These are phyloP conservation scores for Saprolegnia diclina DNA, from an alignment of 352 stramenopile species.

Conservation along the genomic window DNA sequence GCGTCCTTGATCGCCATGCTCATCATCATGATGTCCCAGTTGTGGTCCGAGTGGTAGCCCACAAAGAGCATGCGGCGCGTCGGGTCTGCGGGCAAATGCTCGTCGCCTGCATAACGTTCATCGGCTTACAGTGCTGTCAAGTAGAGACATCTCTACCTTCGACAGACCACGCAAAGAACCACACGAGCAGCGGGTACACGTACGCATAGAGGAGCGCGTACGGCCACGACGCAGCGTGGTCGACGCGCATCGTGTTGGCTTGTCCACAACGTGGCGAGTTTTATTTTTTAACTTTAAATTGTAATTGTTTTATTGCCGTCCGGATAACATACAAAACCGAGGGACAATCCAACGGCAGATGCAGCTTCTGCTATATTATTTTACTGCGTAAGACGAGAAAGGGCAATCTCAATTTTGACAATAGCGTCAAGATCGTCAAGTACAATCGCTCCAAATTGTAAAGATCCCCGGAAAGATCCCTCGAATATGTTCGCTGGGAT, in stretches of 20 bases:
- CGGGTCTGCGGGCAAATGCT: background rate
- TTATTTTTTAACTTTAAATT: background rate
- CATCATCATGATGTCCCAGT: background rate
- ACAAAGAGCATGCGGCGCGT: background rate
- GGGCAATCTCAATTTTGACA: too few relatives aligned
- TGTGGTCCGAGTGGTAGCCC: conserved; percentile 4
- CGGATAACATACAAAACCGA: too few relatives aligned
- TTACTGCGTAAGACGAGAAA: too few relatives aligned
- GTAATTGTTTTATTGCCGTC: too few relatives aligned
- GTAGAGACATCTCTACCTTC: background rate
- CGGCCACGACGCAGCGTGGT: background rate
- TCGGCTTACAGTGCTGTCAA: too few relatives aligned
- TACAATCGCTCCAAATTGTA: too few relatives aligned
- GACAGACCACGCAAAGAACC: background rate
- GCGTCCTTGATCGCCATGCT: background rate
- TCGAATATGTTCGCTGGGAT: too few relatives aligned
- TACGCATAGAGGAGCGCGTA: background rate
- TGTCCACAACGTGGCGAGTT: background rate
- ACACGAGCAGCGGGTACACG: background rate
- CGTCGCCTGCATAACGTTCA: background rate
- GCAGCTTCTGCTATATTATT: too few relatives aligned
- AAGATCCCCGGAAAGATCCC: too few relatives aligned
- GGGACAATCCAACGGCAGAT: too few relatives aligned
- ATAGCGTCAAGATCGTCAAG: too few relatives aligned
- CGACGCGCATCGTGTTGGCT: background rate